Base-by-base conservation (phyloP, 805 yeast species). In the Peterozyma toletana region DNA sequence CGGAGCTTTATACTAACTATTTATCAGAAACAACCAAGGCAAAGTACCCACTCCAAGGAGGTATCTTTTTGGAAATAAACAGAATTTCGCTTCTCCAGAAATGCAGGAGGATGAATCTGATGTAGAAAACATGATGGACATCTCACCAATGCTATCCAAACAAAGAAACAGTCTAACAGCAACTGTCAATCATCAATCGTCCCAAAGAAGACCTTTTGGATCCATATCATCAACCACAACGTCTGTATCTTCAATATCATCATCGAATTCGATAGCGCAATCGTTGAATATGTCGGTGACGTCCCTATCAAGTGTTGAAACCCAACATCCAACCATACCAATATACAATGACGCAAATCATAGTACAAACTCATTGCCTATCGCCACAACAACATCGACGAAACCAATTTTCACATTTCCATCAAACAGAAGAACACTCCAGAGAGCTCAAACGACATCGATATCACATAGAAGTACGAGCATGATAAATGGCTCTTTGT, bases 111-210 rank as follows among this genome's bases (percentile, higher is more conserved):
- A 15, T 13, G 42, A 43, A 2, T 21, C 27, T 21, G 49, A 47
- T 30, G 41, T 50, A 10, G 57, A 50, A 14, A 48, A 54, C 64
- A 59, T 45, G 48, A 59, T 37, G 62, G 64, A 41, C 61, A 59
- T 41, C 33, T 48, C 49, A 50, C 50, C 42, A 36, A 38, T 36
- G 42, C 44, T 38, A 35, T 42, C 33, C 33, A 38, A 48, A 46
- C 33, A 46, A 31, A 27, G 47, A 53, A 21, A 21, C 27, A 21
- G 27, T 21, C 27, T 21, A 5, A 21, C 27, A 21, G 27, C 27
- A 21, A 21, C 27, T 21, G 27, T 21, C 4, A 21, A 21, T 21
- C 27, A 21, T 21, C 27, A 21, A 21, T 21, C 27, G 7, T 21
- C 27, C 27, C 27, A 21, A 7, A 21, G 27, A 21, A 21, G 27